Percentiles rank a stretch among this genome's conserved stretches.
phyloP scores from a whole-genome alignment of 202 grass and related monocot species.

The Hordeum pubiflorum region DNA sequence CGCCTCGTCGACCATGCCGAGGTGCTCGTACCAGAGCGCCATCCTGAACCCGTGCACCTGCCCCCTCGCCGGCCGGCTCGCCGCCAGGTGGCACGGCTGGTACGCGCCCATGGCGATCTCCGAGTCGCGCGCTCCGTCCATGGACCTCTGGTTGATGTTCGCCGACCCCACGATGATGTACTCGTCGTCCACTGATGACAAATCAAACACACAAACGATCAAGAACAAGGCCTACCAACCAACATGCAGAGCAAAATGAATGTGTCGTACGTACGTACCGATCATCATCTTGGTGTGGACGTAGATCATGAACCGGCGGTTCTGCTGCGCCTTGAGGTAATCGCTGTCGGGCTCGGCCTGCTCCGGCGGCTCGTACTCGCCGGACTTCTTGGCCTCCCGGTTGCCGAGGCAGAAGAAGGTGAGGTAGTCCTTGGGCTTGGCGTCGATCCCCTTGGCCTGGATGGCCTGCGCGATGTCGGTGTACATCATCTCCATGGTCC shows the following conservation, averaged over 20 bases:
- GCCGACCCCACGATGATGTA: conserved; percentile 90
- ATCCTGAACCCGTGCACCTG: conserved; percentile 85
- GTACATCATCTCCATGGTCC: conserved; percentile 90
- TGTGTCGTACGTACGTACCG: conserved; percentile 21
- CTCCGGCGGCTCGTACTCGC: conserved; percentile 52
- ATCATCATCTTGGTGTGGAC: conserved; percentile 87
- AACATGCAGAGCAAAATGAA: not conserved
- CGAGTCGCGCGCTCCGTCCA: conserved; percentile 76
- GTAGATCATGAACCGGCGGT: conserved; percentile 74
- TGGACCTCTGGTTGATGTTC: conserved; percentile 95
- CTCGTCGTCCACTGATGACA: conserved; percentile 74
- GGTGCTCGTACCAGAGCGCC: conserved; percentile 94
- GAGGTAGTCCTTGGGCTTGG: conserved; percentile 66
- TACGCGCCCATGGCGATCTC: conserved; percentile 96
- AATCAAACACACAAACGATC: not conserved
- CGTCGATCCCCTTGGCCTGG: conserved; percentile 49
- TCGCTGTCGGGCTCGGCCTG: conserved; percentile 29
- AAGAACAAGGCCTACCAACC: not conserved
- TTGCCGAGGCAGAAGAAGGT: conserved; percentile 75
- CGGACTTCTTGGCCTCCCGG: conserved; percentile 50
- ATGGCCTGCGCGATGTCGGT: conserved; percentile 55
- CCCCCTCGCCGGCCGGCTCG: conserved; percentile 46
- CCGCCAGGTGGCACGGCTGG: conserved; percentile 50
- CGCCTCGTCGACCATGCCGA: conserved; percentile 48
- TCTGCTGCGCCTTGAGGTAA: conserved; percentile 58